Percentiles rank a stretch among this genome's conserved stretches.
Evolutionary conservation across 805 yeast species (phyloP).

Genomic region (Candida caryicola): DNA sequence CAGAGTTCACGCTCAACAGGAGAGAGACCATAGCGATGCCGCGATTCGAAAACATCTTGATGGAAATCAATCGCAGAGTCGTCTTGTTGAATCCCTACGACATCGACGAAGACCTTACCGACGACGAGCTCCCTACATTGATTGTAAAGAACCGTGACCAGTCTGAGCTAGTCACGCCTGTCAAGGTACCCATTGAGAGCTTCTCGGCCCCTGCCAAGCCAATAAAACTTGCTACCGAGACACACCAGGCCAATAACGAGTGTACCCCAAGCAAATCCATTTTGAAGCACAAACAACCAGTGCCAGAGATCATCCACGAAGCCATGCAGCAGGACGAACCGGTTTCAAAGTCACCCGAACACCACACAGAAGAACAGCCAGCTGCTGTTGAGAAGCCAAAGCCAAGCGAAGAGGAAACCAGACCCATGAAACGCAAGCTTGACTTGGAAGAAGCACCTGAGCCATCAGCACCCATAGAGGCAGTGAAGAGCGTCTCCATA

Average conservation of each 20-base stretch:
- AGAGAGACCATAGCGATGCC: slow-evolving; percentile 69
- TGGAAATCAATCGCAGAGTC: slow-evolving; percentile 73
- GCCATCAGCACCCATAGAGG: background rate
- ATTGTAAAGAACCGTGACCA: background rate
- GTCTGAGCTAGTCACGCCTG: slow-evolving; percentile 6
- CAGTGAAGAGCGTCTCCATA: background rate
- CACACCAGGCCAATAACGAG: slow-evolving; percentile 2
- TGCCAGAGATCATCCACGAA: background rate
- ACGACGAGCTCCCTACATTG: slow-evolving; percentile 36
- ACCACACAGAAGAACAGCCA: background rate
- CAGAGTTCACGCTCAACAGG: slow-evolving; percentile 56
- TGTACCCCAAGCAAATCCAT: slow-evolving; percentile 8
- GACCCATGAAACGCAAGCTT: background rate
- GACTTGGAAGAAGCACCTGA: background rate
- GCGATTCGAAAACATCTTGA: slow-evolving; percentile 52
- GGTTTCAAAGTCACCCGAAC: background rate
- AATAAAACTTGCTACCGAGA: slow-evolving; percentile 1
- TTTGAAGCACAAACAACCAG: background rate
- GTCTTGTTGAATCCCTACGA: slow-evolving; percentile 49
- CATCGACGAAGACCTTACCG: slow-evolving; percentile 43
- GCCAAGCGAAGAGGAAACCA: background rate
- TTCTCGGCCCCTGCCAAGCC: slow-evolving; percentile 7
- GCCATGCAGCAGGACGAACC: background rate
- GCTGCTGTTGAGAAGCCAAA: too few relatives aligned
- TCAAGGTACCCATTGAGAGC: slow-evolving; percentile 2